Conservation (phyloP, 2,329 filamentous ascomycete genomes). For the Cryphonectria japonica region DNA sequence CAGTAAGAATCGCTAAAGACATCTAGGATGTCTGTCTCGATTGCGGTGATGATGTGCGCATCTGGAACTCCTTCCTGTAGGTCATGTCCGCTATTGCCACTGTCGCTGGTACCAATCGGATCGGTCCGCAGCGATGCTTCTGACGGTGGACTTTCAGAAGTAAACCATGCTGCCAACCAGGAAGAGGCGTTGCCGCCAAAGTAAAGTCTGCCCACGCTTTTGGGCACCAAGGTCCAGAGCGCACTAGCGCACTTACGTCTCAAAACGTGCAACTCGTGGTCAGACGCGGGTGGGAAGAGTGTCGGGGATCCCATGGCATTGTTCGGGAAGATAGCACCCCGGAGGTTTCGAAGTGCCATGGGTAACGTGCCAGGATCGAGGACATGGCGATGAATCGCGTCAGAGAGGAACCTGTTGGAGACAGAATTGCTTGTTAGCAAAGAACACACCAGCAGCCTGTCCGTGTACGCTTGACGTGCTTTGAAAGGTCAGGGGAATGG, state of each 20-base stretch:
- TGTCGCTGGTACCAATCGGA: constrained; percentile 26
- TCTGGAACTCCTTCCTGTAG: constrained; percentile 43
- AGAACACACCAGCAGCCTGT: neutral
- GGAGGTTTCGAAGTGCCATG: constrained; percentile 69
- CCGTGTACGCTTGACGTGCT: neutral
- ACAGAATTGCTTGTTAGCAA: neutral
- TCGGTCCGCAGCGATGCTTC: constrained; percentile 29
- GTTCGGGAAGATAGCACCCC: constrained; percentile 83
- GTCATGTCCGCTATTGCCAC: constrained; percentile 35
- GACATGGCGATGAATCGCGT: constrained; percentile 59
- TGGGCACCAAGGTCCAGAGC: constrained; percentile 54
- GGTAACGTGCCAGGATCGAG: constrained; percentile 69
- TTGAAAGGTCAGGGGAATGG: neutral
- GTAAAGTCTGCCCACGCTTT: constrained; percentile 53
- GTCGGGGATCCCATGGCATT: constrained; percentile 72
- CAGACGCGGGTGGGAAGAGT: constrained; percentile 61
- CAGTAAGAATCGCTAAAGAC: constrained; percentile 82
- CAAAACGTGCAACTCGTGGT: constrained; percentile 63
- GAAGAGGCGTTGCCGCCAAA: constrained; percentile 46
- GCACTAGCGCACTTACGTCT: constrained; percentile 69
- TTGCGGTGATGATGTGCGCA: constrained; percentile 56
- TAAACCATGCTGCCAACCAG: constrained; percentile 28
- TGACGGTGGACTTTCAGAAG: neutral
- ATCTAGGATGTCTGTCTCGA: constrained; percentile 69
- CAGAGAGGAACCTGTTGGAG: constrained; percentile 58